These are phyloP conservation scores for Yamadazyma aaseri DNA, from an alignment of 1,139 yeast genomes.

Conservation along the genomic window DNA sequence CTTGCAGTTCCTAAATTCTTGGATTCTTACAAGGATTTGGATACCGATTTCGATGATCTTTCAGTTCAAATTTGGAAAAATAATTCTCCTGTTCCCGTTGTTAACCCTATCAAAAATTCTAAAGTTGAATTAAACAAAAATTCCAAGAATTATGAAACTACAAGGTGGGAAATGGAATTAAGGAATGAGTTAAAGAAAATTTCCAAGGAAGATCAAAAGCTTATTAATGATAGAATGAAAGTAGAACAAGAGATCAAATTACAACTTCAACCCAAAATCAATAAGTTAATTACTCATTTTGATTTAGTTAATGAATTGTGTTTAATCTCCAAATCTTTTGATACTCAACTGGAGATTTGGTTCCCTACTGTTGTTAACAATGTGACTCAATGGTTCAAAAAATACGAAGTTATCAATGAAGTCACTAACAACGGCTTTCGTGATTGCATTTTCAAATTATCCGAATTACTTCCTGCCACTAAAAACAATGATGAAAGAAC, in stretches of 20 bases:
- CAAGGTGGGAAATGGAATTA: slow-evolving; percentile 86
- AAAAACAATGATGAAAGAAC: slow-evolving; percentile 21
- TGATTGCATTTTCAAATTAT: slow-evolving; percentile 42
- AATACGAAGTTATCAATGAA: slow-evolving; percentile 30
- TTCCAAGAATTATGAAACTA: slow-evolving; percentile 78
- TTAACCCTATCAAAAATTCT: slow-evolving; percentile 51
- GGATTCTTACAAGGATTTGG: slow-evolving; percentile 33
- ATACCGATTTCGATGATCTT: slow-evolving; percentile 29
- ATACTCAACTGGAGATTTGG: slow-evolving; percentile 75
- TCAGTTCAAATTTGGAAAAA: slow-evolving; percentile 72
- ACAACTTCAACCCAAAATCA: slow-evolving; percentile 38
- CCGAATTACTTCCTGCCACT: slow-evolving; percentile 53
- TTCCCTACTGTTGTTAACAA: slow-evolving; percentile 40
- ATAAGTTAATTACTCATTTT: slow-evolving; percentile 47
- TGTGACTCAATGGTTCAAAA: slow-evolving; percentile 36
- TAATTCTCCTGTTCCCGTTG: slow-evolving; percentile 47
- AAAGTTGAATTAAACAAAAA: slow-evolving; percentile 53
- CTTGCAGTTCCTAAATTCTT: slow-evolving; percentile 54
- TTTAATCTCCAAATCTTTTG: slow-evolving; percentile 47
- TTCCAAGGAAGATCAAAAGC: slow-evolving; percentile 71
- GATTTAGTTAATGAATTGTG: slow-evolving; percentile 55
- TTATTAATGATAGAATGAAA: slow-evolving; percentile 58
- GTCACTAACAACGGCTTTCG: slow-evolving; percentile 41
- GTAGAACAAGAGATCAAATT: slow-evolving; percentile 59
- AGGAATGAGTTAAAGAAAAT: slow-evolving; percentile 73